These are phyloP conservation scores for Colletotrichum ledebouriae DNA, from an alignment of 2,329 filamentous ascomycete genomes.

Conservation along the genomic window DNA sequence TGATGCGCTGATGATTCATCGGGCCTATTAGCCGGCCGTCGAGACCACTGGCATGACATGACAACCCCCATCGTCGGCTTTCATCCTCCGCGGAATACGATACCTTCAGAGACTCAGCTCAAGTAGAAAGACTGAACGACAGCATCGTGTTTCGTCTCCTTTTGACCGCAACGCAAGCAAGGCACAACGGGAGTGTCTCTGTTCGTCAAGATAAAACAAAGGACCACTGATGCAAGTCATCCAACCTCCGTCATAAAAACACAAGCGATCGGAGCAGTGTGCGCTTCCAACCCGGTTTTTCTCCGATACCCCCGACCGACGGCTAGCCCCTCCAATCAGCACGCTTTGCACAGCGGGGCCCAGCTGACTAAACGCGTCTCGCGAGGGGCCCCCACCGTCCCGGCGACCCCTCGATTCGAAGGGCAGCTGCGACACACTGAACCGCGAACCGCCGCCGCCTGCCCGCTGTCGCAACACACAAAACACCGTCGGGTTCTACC, in stretches of 20 bases:
- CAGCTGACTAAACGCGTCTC: constrained; percentile 5
- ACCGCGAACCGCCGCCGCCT: constrained; percentile 7
- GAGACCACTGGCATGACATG: no score
- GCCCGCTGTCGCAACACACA: not conserved
- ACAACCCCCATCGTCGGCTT: not conserved
- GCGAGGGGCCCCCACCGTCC: constrained; percentile 8
- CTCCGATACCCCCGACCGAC: constrained; percentile 21
- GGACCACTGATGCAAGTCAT: not conserved
- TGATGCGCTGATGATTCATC: not conserved
- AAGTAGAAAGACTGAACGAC: not conserved
- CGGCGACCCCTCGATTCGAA: constrained; percentile 35
- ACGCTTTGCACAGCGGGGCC: not conserved
- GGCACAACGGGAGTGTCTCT: not conserved
- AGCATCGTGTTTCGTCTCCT: not conserved
- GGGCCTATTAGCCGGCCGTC: no score
- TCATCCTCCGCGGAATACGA: constrained; percentile 4
- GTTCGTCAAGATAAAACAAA: not conserved
- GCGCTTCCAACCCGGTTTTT: constrained; percentile 19
- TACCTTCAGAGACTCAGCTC: not conserved
- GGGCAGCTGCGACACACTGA: not conserved
- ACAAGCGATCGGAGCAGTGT: constrained; percentile 21
- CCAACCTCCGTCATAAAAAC: not conserved
- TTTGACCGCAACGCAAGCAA: not conserved
- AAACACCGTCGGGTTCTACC: constrained; percentile 1
- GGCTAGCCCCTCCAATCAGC: constrained; percentile 24